Conservation (phyloP, 116 monocot genomes). For the Trichopus zeylanicus region DNA sequence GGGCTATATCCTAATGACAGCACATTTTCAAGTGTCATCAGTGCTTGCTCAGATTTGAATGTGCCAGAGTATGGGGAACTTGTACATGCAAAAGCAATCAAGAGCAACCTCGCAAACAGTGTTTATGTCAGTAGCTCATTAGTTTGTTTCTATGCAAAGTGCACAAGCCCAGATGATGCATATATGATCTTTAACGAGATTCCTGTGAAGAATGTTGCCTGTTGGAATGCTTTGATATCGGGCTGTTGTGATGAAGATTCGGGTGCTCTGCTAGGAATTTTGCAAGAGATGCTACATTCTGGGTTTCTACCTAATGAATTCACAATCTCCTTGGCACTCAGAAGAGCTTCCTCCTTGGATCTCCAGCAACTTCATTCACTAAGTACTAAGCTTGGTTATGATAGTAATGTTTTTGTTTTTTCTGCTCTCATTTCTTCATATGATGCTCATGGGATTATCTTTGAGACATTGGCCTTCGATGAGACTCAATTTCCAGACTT, state of each 20-base stretch:
- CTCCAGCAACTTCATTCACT: constrained; percentile 59
- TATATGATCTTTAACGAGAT: constrained; percentile 27
- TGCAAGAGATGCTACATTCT: constrained; percentile 47
- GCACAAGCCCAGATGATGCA: constrained; percentile 18
- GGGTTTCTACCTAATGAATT: constrained; percentile 50
- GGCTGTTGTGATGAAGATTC: constrained; percentile 14
- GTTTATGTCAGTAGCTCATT: constrained; percentile 43
- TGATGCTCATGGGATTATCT: constrained; percentile 23
- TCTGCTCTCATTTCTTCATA: constrained; percentile 50
- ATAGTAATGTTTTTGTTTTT: constrained; percentile 34
- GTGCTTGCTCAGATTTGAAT: constrained; percentile 21
- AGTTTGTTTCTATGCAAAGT: constrained; percentile 47
- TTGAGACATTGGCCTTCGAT: constrained; percentile 19
- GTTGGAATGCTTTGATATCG: constrained; percentile 57
- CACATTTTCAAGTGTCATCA: constrained; percentile 37
- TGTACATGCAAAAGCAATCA: constrained; percentile 59
- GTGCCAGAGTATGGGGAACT: constrained; percentile 23
- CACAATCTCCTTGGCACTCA: constrained; percentile 54
- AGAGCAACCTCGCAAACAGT: constrained; percentile 26
- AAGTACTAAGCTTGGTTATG: constrained; percentile 50
- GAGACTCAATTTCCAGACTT: background rate
- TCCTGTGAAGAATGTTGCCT: constrained; percentile 30
- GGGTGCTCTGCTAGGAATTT: constrained; percentile 7
- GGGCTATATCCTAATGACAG: constrained; percentile 41
- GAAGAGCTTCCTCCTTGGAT: constrained; percentile 19